Conservation (phyloP, 179 eudicot genomes). For the Spinacia oleracea region DNA sequence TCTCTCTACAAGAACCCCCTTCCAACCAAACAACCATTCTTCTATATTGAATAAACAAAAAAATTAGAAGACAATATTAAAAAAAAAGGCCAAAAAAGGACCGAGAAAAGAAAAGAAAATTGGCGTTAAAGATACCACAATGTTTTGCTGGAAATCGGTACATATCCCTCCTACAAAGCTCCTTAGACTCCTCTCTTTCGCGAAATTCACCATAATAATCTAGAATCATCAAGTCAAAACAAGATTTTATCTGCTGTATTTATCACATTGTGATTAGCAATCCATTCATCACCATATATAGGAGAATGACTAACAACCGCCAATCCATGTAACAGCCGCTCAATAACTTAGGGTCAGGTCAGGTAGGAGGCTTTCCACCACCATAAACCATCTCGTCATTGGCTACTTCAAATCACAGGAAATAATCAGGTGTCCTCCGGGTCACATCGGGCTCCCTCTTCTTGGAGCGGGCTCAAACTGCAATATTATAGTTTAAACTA, state of each 20-base stretch:
- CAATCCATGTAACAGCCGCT: conserved; percentile 23
- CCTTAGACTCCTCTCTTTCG: conserved; percentile 20
- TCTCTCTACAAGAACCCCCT: conserved; percentile 40
- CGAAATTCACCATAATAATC: conserved; percentile 22
- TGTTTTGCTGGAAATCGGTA: conserved; percentile 33
- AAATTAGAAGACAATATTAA: conserved; percentile 22
- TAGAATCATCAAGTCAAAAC: conserved; percentile 33
- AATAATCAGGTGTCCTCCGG: conserved; percentile 88
- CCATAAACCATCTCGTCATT: conserved; percentile 32
- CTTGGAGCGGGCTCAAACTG: conserved; percentile 97
- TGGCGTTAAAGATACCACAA: conserved; percentile 34
- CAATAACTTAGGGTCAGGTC: conserved; percentile 20
- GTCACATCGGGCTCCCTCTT: conserved; percentile 95
- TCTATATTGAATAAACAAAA: conserved; percentile 39
- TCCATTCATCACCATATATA: conserved; percentile 29
- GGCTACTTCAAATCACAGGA: conserved; percentile 50
- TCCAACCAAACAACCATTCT: conserved; percentile 32
- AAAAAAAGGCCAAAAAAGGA: conserved; percentile 29
- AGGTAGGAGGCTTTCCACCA: conserved; percentile 29
- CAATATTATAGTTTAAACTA: neutral
- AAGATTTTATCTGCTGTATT: conserved; percentile 29
- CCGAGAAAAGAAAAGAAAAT: conserved; percentile 29
- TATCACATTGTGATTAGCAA: conserved; percentile 21
- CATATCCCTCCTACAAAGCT: conserved; percentile 44
- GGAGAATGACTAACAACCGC: conserved; percentile 17